Evolutionary conservation across 192 early-diverging fungal species (phyloP).

Genomic region (Gaertneriomyces sp.): DNA sequence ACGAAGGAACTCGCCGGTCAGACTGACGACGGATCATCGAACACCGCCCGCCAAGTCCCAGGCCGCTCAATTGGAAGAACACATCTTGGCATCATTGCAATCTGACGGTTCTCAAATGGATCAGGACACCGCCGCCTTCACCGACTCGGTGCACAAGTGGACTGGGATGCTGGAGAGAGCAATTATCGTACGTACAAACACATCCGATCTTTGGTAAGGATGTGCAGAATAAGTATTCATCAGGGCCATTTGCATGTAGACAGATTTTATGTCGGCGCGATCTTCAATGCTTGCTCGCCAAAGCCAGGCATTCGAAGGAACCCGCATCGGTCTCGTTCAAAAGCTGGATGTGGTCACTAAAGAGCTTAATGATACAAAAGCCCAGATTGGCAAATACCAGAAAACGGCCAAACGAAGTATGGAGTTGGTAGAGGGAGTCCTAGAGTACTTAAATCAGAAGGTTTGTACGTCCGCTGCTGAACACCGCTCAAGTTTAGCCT

Average conservation of each 20-base stretch:
- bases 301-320: not conserved
- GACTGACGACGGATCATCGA: too few species aligned
- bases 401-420: slow-evolving; percentile 2
- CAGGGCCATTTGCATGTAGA: slow-evolving; percentile 8
- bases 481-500: not conserved
- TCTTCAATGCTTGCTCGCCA: slow-evolving; percentile 10
- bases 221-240: not conserved
- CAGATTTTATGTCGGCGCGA: slow-evolving; percentile 27
- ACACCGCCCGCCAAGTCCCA: too few species aligned
- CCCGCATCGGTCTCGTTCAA: not conserved
- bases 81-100: too few species aligned
- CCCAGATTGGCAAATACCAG: not conserved
- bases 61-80: too few species aligned
- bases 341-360: slow-evolving; percentile 7
- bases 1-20: too few species aligned
- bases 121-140: slow-evolving; percentile 17
- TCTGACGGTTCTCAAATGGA: slow-evolving; percentile 5
- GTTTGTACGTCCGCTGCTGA: slow-evolving; percentile 8
- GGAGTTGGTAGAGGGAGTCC: slow-evolving; percentile 16
- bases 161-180: slow-evolving; percentile 32
- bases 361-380: slow-evolving; percentile 10
- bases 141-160: slow-evolving; percentile 36
- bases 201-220: not conserved
- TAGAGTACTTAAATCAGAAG: slow-evolving; percentile 17
- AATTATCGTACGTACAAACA: slow-evolving; percentile 22